These are phyloP conservation scores for Bromus sterilis DNA, from an alignment of 176 grass and related monocot species.

Conservation along the genomic window DNA sequence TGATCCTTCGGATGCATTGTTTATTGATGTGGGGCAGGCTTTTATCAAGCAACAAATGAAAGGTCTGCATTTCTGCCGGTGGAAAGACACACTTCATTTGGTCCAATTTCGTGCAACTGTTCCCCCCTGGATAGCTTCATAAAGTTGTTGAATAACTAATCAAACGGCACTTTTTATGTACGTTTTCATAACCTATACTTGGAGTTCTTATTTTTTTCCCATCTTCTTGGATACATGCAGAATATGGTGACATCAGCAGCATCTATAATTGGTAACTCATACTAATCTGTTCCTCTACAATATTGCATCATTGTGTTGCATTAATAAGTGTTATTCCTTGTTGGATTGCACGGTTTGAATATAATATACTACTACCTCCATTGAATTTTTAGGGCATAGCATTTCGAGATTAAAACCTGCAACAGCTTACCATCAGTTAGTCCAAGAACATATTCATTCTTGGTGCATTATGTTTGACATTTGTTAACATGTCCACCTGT, in stretches of 20 bases:
- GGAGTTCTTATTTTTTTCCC: slow-evolving; percentile 7
- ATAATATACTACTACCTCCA: neutral
- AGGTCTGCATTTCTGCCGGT: slow-evolving; percentile 39
- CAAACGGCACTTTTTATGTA: slow-evolving; percentile 9
- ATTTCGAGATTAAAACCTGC: neutral
- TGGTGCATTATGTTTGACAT: neutral
- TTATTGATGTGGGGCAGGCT: slow-evolving; percentile 81
- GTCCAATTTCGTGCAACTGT: neutral
- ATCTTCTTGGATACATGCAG: slow-evolving; percentile 43
- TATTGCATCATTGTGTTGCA: neutral
- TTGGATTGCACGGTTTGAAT: neutral
- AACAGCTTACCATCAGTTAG: neutral
- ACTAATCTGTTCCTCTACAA: slow-evolving; percentile 21
- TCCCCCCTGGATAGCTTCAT: slow-evolving; percentile 1
- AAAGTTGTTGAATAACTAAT: slow-evolving; percentile 10
- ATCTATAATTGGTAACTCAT: slow-evolving; percentile 91
- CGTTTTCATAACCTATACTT: slow-evolving; percentile 8
- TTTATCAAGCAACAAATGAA: slow-evolving; percentile 86
- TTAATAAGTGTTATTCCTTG: neutral
- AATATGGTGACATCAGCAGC: slow-evolving; percentile 82
- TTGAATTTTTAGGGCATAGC: neutral
- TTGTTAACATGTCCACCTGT: neutral
- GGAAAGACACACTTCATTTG: slow-evolving; percentile 20
- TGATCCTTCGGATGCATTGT: slow-evolving; percentile 86
- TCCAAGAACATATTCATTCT: neutral